phyloP scores from a whole-genome alignment of 179 eudicot genomes.

The Nepenthes alata region DNA sequence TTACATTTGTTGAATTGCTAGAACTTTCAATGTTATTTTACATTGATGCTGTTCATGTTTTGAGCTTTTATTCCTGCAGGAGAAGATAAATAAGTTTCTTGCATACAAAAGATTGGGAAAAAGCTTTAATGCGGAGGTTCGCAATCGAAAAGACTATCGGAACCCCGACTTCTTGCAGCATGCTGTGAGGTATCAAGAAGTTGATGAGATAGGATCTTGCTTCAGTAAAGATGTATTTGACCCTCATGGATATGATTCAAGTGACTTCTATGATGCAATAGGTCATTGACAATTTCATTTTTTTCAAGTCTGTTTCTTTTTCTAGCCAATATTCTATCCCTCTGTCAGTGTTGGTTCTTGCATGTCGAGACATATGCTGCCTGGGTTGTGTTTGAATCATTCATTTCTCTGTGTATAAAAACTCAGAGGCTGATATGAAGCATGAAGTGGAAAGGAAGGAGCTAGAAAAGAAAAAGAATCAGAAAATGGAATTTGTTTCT shows the following conservation, averaged over 20 bases:
- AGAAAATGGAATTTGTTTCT: slow-evolving; percentile 62
- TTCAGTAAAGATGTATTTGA: slow-evolving; percentile 91
- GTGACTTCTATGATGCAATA: slow-evolving; percentile 80
- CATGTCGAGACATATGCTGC: no score
- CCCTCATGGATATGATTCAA: slow-evolving; percentile 88
- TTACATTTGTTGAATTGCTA: not conserved
- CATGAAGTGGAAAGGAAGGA: slow-evolving; percentile 87
- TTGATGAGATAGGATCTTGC: slow-evolving; percentile 91
- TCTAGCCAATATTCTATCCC: not conserved
- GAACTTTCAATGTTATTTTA: not conserved
- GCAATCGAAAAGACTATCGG: slow-evolving; percentile 85
- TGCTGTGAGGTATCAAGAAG: slow-evolving; percentile 94
- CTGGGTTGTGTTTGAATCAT: no score
- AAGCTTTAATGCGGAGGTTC: slow-evolving; percentile 89
- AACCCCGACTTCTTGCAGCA: slow-evolving; percentile 96
- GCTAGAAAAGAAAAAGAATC: slow-evolving; percentile 80
- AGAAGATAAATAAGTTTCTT: slow-evolving; percentile 69
- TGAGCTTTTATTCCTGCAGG: slow-evolving; percentile 29
- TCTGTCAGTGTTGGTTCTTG: not conserved
- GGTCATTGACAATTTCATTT: slow-evolving; percentile 28
- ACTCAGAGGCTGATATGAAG: slow-evolving; percentile 79
- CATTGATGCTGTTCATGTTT: not conserved
- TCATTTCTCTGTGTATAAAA: not conserved
- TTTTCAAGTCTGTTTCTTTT: no score
- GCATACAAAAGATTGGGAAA: slow-evolving; percentile 56